Evolutionary conservation across 1,139 yeast species (phyloP), one percentile per base, ranked within the genome.

Genomic region (Lodderomyces oxycetoniae): DNA sequence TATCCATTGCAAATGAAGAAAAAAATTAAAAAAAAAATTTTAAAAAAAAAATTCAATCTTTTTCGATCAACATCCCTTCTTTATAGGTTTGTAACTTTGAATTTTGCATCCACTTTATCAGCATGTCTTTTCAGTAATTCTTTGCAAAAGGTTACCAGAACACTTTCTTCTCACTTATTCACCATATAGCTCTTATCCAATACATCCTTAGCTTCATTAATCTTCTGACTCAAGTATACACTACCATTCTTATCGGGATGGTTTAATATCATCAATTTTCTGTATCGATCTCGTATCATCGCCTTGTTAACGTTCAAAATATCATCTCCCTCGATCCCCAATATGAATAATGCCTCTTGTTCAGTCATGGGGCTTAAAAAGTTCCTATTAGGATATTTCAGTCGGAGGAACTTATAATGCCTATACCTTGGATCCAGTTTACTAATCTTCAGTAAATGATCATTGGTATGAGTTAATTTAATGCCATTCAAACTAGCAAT

Each of bases 171-270:
- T n/a, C n/a, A 40, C 28, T 43, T 46, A 29, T 46, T 59, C 32
- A 66, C 49, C 49, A 73, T 49, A 49, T 73, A 74, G 49, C 83
- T 75, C 38, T 63, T 63, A 35, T 79, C 85, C 34, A 83, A 57
- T 1, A 80, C 54, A 30, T 79, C 86, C 43, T 75, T 77, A 1
- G 94, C 94, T 52, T 78, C 80, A 53, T 85, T 84, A 40, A 85
- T 77, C 52, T 84, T 81, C 66, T 78, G 77, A 3, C 86, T 79
- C 32, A 84, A 43, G 47, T 77, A 83, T 34, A 74, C 71, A 44
- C 87, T 78, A 0, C 95, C 95, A 4, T 83, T 79, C 43, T 69
- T 71, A 52, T 84, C 95, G 0, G 95, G 94, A 51, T 84, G 95
- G 47, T 68, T 85, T 34, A 64, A 48, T 35, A 80, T 61, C 83